Evolutionary conservation across 1,284 basidiomycete genomes (phyloP).

Genomic region (Fomitopsis palustris): DNA sequence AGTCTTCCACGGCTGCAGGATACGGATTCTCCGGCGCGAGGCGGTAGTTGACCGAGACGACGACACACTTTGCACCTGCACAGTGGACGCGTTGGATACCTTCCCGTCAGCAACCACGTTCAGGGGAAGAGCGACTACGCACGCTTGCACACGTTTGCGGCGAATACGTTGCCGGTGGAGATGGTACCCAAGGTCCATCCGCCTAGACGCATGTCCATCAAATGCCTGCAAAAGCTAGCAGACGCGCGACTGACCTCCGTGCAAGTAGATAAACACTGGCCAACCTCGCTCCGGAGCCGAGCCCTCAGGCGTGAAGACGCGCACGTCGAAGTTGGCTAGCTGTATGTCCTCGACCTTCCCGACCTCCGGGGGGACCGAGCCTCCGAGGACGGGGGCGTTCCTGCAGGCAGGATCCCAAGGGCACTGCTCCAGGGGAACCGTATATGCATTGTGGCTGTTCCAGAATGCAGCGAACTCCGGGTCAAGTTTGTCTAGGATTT

Average conservation of each 20-base stretch:
- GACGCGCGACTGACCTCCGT: constrained; percentile 42
- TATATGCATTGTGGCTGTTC: constrained; percentile 41
- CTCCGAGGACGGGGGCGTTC: constrained; percentile 52
- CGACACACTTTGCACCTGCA: constrained; percentile 49
- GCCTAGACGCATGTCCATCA: constrained; percentile 31
- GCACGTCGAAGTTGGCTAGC: constrained; percentile 43
- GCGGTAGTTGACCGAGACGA: constrained; percentile 70
- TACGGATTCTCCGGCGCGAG: constrained; percentile 74
- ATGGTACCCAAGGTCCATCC: constrained; percentile 72
- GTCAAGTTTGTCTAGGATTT: constrained; percentile 51
- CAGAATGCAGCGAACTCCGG: constrained; percentile 63
- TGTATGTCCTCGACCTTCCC: constrained; percentile 47
- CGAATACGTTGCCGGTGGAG: constrained; percentile 53
- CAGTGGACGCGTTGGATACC: not conserved
- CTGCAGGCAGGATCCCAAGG: constrained; percentile 59
- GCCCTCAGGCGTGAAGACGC: constrained; percentile 58
- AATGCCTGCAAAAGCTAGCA: not conserved
- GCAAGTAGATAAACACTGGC: constrained; percentile 61
- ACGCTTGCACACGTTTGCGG: constrained; percentile 57
- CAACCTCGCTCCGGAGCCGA: constrained; percentile 46
- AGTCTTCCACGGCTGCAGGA: constrained; percentile 73
- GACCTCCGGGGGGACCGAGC: constrained; percentile 50
- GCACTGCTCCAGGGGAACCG: constrained; percentile 47
- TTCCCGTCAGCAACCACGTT: not conserved
- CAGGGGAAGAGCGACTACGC: constrained; percentile 6